Evolutionary conservation across 208 protist species (phyloP).

Genomic region (Leishmania amazonensis): DNA sequence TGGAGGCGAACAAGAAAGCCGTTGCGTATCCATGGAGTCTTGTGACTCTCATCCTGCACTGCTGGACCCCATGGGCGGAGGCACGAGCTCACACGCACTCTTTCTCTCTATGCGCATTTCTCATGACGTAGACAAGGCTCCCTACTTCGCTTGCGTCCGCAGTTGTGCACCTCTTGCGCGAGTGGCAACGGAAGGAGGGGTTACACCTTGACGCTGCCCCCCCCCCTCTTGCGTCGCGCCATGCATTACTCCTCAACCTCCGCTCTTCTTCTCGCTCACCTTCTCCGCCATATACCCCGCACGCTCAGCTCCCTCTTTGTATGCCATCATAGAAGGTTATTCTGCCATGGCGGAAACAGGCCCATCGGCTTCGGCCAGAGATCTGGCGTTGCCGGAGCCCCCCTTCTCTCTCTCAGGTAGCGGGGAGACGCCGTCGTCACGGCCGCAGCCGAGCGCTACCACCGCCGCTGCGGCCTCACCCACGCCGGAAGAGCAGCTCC

Average conservation of each 20-base stretch:
- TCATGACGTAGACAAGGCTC: neutral
- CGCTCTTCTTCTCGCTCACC: neutral
- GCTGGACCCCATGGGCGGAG: neutral
- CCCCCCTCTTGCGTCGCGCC: neutral
- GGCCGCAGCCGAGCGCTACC: neutral
- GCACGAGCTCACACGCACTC: neutral
- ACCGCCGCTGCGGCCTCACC: neutral
- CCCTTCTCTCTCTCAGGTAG: neutral
- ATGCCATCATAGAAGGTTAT: neutral
- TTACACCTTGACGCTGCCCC: neutral
- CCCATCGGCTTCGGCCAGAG: neutral
- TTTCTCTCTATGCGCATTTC: neutral
- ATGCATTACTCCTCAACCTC: neutral
- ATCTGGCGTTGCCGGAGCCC: neutral
- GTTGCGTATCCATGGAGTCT: neutral
- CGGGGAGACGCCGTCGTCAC: neutral
- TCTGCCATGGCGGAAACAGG: neutral
- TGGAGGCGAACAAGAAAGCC: neutral
- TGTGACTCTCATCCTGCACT: neutral
- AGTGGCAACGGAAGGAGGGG: neutral
- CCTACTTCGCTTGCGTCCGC: neutral
- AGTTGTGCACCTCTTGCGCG: neutral
- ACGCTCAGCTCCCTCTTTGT: neutral
- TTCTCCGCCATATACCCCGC: neutral
- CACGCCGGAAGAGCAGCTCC: constrained; percentile 42